phyloP scores from a whole-genome alignment of 2,329 filamentous ascomycete genomes.

The Curvularia eragrostidis region DNA sequence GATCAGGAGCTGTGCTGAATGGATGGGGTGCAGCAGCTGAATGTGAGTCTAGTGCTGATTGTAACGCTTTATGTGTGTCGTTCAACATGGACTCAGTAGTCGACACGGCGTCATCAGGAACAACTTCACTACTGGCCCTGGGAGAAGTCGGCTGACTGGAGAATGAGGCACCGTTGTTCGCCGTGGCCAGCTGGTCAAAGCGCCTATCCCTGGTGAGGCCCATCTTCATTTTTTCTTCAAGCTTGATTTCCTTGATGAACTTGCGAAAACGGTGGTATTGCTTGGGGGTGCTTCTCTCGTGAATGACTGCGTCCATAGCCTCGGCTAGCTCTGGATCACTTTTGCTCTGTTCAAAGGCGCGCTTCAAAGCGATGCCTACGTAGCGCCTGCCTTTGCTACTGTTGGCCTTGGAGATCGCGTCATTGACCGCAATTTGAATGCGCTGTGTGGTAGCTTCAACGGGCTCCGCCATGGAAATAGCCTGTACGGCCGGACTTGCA shows the following conservation, averaged over 20 bases:
- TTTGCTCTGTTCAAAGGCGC: constrained; percentile 53
- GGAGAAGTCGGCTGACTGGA: constrained; percentile 32
- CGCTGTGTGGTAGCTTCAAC: constrained; percentile 31
- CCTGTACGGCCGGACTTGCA: constrained; percentile 28
- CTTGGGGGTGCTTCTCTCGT: constrained; percentile 48
- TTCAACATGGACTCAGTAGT: constrained; percentile 19
- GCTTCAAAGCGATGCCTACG: constrained; percentile 49
- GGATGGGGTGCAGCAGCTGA: constrained; percentile 30
- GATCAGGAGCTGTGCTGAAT: constrained; percentile 38
- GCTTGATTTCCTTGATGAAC: constrained; percentile 52
- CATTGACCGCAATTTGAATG: constrained; percentile 50
- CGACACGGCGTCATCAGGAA: constrained; percentile 35
- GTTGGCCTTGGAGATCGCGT: constrained; percentile 52
- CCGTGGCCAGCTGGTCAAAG: constrained; percentile 26
- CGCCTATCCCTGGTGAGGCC: constrained; percentile 25
- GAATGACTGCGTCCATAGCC: constrained; percentile 54
- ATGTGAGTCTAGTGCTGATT: constrained; percentile 23
- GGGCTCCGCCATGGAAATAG: constrained; percentile 19
- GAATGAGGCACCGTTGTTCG: constrained; percentile 43
- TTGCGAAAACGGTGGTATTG: constrained; percentile 54
- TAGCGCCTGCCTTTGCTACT: constrained; percentile 37
- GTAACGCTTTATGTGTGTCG: constrained; percentile 30
- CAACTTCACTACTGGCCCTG: constrained; percentile 33
- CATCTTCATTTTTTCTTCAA: constrained; percentile 34
- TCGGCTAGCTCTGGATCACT: constrained; percentile 46